Base-by-base conservation (phyloP, 1,284 basidiomycete species). In the Singerocomus inundabilis region DNA sequence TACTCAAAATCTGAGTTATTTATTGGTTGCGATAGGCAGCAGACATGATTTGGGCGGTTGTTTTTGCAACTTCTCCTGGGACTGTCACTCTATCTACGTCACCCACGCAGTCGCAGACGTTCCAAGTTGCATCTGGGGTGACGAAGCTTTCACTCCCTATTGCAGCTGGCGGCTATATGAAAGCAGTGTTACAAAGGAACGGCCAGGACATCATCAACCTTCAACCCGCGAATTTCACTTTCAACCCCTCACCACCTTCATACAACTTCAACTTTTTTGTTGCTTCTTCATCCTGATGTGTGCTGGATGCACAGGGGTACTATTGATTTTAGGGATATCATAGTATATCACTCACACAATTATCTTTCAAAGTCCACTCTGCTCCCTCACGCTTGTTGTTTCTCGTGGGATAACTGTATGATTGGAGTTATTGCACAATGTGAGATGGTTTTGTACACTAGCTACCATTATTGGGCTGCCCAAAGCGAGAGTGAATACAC, bases 181-280 rank as follows among this genome's bases (percentile, higher is more conserved):
- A 74, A 51, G 87, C 80, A 18, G 73, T 70, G 11, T 70, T 92
- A 43, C 60, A 63, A 49, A 77, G 89, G 39, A 69, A 77, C 54
- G 80, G 81, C 24, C 50, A 70, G 56, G 77, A 71, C 1, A 64
- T 86, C 28, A 74, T 84, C 35, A 69, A 79, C 52, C 68, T 84
- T 47, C 63, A 70, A 31, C 74, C 82, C 2, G 48, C 65, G 5
- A 65, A 66, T 37, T 87, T 83, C 62, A 69, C 60, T 29, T 86
- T 87, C 66, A 62, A 79, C 48, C 69, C 72, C 10, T 73, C 68
- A 33, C 82, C 84, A 4, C 13, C 69, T 47, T 72, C 68, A 26
- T 88, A 84, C 64, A 85, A 87, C 63, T 88, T 74, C 62, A 87
- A 88, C 57, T 81, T 76, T 24, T 80, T 80, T 55, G 81, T 82